Evolutionary conservation across 169 alveolate species (phyloP).

Genomic region (Miamiensis avidus): DNA sequence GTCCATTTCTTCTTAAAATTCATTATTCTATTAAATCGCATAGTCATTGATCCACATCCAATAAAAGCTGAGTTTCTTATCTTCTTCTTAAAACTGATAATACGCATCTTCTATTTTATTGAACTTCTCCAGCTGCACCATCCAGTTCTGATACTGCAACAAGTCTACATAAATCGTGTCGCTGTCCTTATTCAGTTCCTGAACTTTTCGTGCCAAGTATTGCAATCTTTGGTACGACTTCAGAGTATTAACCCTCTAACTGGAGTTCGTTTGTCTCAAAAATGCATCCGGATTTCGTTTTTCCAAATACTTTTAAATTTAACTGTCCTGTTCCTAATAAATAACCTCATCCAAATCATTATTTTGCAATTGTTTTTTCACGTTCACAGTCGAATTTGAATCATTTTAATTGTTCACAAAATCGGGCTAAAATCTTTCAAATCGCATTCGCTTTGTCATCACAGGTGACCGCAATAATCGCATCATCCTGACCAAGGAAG

Average conservation of each 20-base stretch:
- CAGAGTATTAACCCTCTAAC: not conserved
- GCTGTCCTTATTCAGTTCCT: not conserved
- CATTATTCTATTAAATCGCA: not conserved
- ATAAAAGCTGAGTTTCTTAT: no score
- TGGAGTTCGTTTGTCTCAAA: no score
- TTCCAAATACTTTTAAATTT: no score
- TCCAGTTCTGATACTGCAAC: not conserved
- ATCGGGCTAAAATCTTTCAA: not conserved
- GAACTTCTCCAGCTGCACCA: not conserved
- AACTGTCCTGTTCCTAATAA: not conserved
- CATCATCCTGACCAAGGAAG: not conserved
- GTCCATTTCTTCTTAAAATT: not conserved
- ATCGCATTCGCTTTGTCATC: not conserved
- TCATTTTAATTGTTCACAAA: not conserved
- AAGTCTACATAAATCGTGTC: not conserved
- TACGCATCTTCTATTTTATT: not conserved
- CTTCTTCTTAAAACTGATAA: not conserved
- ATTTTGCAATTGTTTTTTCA: no score
- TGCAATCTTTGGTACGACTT: not conserved
- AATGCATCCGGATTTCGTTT: not conserved
- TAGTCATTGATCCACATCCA: not conserved
- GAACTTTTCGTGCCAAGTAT: not conserved
- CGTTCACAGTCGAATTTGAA: not conserved
- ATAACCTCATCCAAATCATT: no score
- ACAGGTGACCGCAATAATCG: not conserved